phyloP scores from a whole-genome alignment of 2,329 filamentous ascomycete species.

The Epichloe hybrida region DNA sequence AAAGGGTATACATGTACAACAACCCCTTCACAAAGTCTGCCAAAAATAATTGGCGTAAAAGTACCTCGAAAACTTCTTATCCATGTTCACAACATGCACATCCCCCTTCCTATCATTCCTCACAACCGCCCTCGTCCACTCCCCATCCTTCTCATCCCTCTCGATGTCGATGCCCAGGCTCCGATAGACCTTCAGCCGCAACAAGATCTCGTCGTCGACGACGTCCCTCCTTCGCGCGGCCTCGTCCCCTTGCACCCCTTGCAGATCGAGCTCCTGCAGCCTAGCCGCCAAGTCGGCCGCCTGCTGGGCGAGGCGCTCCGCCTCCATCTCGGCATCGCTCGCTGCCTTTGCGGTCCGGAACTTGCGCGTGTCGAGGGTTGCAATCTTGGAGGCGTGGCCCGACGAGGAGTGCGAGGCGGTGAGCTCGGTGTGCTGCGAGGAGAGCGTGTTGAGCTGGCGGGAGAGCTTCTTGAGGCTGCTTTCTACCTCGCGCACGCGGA shows the following conservation, averaged over 20 bases:
- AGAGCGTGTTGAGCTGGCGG: constrained; percentile 61
- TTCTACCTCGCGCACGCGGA: constrained; percentile 60
- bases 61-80: constrained; percentile 78
- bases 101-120: constrained; percentile 73
- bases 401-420: constrained; percentile 61
- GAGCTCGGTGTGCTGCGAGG: constrained; percentile 65
- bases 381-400: constrained; percentile 71
- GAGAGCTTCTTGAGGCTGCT: constrained; percentile 55
- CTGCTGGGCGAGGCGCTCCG: constrained; percentile 76
- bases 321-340: constrained; percentile 81
- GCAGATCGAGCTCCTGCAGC: constrained; percentile 70
- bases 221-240: constrained; percentile 21
- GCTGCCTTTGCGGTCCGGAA: constrained; percentile 90
- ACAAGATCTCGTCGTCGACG: constrained; percentile 49
- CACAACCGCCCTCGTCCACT: constrained; percentile 76
- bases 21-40: constrained; percentile 54
- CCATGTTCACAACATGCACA: constrained; percentile 88
- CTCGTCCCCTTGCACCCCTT: constrained; percentile 62
- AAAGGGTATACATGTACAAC: not conserved
- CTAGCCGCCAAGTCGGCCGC: constrained; percentile 60
- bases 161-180: constrained; percentile 85
- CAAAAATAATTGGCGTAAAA: constrained; percentile 97
- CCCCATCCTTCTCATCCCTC: constrained; percentile 56
- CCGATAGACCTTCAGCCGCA: constrained; percentile 83
- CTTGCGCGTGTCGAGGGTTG: constrained; percentile 81